Conservation (phyloP, 148 eudicot genomes). For the Pouteria glomerata region DNA sequence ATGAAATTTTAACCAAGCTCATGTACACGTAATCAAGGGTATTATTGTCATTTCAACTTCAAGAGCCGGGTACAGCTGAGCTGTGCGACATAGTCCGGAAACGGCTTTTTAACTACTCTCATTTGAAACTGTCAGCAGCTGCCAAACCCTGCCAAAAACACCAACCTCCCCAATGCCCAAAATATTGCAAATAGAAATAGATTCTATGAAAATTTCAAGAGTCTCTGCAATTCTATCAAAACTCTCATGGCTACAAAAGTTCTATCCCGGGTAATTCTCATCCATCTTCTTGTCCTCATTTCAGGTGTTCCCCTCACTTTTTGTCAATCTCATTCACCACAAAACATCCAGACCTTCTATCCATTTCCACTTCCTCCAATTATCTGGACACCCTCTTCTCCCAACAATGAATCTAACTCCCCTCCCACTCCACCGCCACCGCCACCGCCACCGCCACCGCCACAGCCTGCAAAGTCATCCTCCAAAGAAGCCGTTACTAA, state of each 20-base stretch:
- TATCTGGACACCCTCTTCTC: constrained; percentile 12
- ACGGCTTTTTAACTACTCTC: constrained; percentile 19
- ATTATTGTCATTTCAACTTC: constrained; percentile 16
- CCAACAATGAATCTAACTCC: constrained; percentile 6
- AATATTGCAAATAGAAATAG: constrained; percentile 1
- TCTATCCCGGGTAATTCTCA: constrained; percentile 10
- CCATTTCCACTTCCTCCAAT: constrained; percentile 27
- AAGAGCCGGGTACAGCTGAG: constrained; percentile 6
- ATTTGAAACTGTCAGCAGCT: constrained; percentile 29
- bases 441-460: constrained; percentile 14
- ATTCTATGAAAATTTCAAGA: constrained; percentile 3
- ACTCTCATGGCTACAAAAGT: constrained; percentile 17
- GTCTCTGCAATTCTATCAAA: constrained; percentile 4
- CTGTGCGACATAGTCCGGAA: no score
- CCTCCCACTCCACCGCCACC: constrained; percentile 10
- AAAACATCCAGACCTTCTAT: constrained; percentile 54
- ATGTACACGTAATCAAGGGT: no score
- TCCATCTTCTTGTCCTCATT: constrained; percentile 21
- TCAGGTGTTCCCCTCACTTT: constrained; percentile 23
- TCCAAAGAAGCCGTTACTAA: constrained; percentile 40
- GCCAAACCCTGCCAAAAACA: constrained; percentile 11
- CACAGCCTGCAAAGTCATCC: constrained; percentile 17
- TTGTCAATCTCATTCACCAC: constrained; percentile 38
- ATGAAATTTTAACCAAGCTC: background rate
- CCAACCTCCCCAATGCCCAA: constrained; percentile 8